A percentile compares a stretch with the other conserved stretches of the same genome.
Conservation (phyloP, 2,329 filamentous ascomycete genomes). For the Clonostachys rhizophaga region DNA sequence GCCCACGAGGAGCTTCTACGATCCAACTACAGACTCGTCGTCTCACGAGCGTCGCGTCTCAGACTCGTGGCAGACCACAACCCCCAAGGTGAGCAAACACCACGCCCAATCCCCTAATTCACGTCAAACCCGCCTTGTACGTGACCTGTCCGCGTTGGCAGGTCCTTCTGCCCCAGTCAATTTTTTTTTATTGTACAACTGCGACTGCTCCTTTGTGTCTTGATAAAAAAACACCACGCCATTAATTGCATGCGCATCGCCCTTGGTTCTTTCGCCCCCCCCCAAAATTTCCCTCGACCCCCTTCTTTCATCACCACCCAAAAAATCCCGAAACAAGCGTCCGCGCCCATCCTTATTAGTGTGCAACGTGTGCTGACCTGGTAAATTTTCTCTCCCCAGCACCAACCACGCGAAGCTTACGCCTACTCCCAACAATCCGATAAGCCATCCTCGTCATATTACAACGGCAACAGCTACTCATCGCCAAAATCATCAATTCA, state of each 20-base stretch:
- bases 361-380: conserved; percentile 13
- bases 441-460: conserved; percentile 34
- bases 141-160: too few species aligned
- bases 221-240: too few species aligned
- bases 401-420: conserved; percentile 46
- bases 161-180: too few species aligned
- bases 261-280: not conserved
- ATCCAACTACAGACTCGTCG: conserved; percentile 44
- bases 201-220: too few species aligned
- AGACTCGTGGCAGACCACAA: conserved; percentile 40
- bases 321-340: conserved; percentile 4
- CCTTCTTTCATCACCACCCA: conserved; percentile 6
- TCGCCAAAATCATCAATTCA: conserved; percentile 40
- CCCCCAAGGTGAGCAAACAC: conserved; percentile 39
- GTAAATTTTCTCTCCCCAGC: conserved; percentile 11
- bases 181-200: too few species aligned
- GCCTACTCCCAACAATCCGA: conserved; percentile 38
- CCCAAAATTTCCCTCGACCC: not conserved
- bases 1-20: conserved; percentile 33
- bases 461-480: conserved; percentile 40
- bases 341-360: conserved; percentile 2
- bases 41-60: conserved; percentile 39
- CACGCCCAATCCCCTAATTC: too few species aligned
- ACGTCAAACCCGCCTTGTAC: too few species aligned
- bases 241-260: not conserved